These are phyloP conservation scores for Coniella lustricola DNA, from an alignment of 2,329 filamentous ascomycete species.

Conservation along the genomic window DNA sequence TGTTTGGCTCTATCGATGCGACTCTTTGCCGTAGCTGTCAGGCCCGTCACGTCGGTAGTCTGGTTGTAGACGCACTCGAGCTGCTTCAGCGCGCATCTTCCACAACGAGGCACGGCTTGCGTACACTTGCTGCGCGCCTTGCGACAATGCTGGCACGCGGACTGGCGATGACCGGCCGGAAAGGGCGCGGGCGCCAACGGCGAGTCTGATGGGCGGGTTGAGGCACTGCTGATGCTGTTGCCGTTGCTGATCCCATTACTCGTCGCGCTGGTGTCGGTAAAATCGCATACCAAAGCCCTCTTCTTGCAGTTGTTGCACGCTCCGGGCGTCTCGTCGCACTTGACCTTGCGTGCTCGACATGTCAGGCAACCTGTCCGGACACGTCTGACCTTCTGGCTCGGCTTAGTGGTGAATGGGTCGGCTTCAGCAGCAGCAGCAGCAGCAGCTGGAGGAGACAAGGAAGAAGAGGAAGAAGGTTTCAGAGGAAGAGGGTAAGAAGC, in stretches of 20 bases:
- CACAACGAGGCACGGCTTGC: neutral
- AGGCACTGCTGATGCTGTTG: too few relatives aligned
- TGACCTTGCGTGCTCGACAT: conserved; percentile 9
- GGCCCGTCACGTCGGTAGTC: neutral
- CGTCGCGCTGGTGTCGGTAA: neutral
- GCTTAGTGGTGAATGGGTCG: too few relatives aligned
- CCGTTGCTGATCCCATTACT: neutral
- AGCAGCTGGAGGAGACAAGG: neutral
- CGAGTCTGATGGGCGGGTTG: neutral
- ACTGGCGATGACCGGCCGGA: neutral
- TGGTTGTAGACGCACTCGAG: neutral
- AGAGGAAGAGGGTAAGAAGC: neutral
- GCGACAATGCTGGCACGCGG: neutral
- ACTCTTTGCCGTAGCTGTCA: neutral
- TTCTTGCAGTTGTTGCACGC: conserved; percentile 9
- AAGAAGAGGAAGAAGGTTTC: neutral
- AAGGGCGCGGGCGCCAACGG: neutral
- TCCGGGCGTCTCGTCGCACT: conserved; percentile 4
- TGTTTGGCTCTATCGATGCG: neutral
- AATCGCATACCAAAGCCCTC: neutral
- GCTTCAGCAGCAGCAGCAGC: neutral
- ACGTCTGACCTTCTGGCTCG: neutral
- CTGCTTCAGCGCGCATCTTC: neutral
- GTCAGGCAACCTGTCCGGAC: conserved; percentile 8
- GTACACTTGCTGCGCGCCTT: conserved; percentile 1